A percentile compares a stretch with the other conserved stretches of the same genome.
Conservation (phyloP, 805 yeast species). For the Candida methanosorbosa region DNA sequence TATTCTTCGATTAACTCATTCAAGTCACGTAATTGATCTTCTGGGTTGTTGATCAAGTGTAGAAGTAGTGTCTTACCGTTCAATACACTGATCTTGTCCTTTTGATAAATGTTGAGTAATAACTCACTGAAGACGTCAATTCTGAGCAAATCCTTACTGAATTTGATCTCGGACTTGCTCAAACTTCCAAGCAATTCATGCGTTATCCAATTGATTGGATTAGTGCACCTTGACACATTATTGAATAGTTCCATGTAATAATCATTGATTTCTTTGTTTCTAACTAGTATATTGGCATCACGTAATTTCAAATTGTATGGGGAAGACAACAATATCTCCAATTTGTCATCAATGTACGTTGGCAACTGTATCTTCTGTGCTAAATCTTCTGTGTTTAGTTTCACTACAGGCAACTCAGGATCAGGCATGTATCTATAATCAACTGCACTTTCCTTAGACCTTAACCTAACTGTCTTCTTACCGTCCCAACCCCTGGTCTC, state of each 20-base stretch:
- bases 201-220: conserved; percentile 65
- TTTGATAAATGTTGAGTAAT: conserved; percentile 38
- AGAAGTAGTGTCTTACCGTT: conserved; percentile 60
- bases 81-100: conserved; percentile 45
- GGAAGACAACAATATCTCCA: conserved; percentile 32
- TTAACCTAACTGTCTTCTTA: conserved; percentile 47
- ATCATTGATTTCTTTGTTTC: conserved; percentile 36
- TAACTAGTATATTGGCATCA: conserved; percentile 66
- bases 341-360: conserved; percentile 49
- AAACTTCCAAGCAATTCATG: conserved; percentile 73
- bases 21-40: conserved; percentile 27
- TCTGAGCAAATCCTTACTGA: conserved; percentile 25
- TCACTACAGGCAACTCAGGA: conserved; percentile 67
- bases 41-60: conserved; percentile 47
- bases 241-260: conserved; percentile 43
- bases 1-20: conserved; percentile 42
- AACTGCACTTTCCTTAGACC: conserved; percentile 72
- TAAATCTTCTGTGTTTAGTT: conserved; percentile 34
- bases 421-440: conserved; percentile 96
- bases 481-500: conserved; percentile 97
- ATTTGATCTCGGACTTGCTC: conserved; percentile 34
- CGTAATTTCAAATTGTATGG: conserved; percentile 57
- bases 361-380: conserved; percentile 37
- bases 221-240: conserved; percentile 29
- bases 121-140: conserved; percentile 44